phyloP scores from a whole-genome alignment of 306 rosid species.

The Medicago ruthenica region DNA sequence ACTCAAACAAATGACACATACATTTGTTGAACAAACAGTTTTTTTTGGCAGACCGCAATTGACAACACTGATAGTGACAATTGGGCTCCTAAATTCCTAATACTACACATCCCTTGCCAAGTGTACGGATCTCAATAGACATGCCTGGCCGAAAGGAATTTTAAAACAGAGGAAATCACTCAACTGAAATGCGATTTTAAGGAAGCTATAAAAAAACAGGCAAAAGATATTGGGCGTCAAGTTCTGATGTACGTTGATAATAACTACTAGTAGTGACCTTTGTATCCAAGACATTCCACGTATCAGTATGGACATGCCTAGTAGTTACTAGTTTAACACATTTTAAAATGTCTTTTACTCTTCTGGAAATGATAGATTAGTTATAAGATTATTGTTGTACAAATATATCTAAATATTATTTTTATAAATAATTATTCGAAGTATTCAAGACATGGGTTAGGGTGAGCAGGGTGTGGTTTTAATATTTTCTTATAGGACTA shows the following conservation, averaged over 20 bases:
- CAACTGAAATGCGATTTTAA: background rate
- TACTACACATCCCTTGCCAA: background rate
- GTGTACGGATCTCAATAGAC: background rate
- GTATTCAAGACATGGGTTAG: background rate
- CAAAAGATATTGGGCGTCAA: no score
- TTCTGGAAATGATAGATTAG: background rate
- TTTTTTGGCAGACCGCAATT: background rate
- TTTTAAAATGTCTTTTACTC: background rate
- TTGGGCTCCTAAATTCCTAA: background rate
- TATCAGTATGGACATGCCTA: background rate
- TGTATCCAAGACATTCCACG: background rate
- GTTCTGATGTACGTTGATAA: no score
- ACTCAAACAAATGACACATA: background rate
- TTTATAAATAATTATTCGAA: background rate
- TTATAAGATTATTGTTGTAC: conserved; percentile 1
- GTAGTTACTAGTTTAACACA: background rate
- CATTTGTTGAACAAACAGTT: background rate
- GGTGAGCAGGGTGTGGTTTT: background rate
- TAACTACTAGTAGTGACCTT: background rate
- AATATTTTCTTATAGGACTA: background rate
- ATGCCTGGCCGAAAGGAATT: background rate
- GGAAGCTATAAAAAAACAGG: background rate
- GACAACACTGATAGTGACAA: background rate
- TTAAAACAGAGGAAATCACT: background rate
- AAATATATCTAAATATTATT: background rate